These are phyloP conservation scores for Aciculoconidium aculeatum DNA, from an alignment of 805 yeast species.

Conservation along the genomic window DNA sequence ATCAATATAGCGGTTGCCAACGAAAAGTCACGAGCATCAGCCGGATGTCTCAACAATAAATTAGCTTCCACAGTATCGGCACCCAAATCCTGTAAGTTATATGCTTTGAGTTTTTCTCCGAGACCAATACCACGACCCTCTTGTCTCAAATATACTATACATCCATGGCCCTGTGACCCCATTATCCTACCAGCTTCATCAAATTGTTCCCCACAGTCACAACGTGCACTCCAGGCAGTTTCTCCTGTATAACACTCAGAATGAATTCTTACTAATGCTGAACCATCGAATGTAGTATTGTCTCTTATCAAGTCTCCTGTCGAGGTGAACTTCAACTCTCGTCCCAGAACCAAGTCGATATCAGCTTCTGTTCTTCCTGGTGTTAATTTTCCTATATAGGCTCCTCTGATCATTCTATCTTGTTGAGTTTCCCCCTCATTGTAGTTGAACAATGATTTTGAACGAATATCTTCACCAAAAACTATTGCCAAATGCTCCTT, in stretches of 20 bases:
- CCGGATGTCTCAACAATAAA: constrained; percentile 88
- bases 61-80: constrained; percentile 99
- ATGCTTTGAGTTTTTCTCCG: constrained; percentile 96
- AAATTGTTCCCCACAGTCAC: constrained; percentile 99
- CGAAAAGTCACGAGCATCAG: constrained; percentile 92
- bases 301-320: constrained; percentile 24
- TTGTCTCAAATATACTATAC: constrained; percentile 91
- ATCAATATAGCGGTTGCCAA: constrained; percentile 88
- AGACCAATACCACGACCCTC: constrained; percentile 98
- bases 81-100: constrained; percentile 93
- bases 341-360: constrained; percentile 33
- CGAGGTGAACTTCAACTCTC: constrained; percentile 25
- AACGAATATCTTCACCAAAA: constrained; percentile 87
- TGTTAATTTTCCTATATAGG: constrained; percentile 81
- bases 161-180: constrained; percentile 85
- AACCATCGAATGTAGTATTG: constrained; percentile 28
- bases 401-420: constrained; percentile 98
- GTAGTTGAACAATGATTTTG: constrained; percentile 59
- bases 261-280: constrained; percentile 81
- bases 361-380: constrained; percentile 83
- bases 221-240: constrained; percentile 98
- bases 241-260: constrained; percentile 99
- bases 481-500: constrained; percentile 97
- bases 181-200: constrained; percentile 95
- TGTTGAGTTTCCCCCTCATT: constrained; percentile 74